Evolutionary conservation across 495 filamentous ascomycete species (phyloP), one percentile per base, ranked within the genome.

Genomic region (Hypoxylon lienhwacheense): DNA sequence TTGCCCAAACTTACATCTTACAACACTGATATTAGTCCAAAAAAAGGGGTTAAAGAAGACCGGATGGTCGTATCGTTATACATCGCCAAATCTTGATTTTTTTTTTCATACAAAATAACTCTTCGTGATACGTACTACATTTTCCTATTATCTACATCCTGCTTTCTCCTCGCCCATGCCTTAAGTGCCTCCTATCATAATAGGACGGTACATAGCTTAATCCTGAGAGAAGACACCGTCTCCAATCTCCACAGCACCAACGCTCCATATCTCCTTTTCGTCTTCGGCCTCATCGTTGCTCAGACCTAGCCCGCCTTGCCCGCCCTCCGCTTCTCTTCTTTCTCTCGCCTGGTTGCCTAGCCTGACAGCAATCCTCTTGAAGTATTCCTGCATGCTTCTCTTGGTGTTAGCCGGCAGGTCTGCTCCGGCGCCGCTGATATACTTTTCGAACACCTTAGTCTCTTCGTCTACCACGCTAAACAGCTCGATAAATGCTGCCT

Each of bases 321-420:
- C 93, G 40, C 90, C 91, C 67, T 95, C 89, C 5, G 95, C 95
- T 61, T 95, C 89, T 64, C 79, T 87, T 61, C 91, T 78, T 68
- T 97, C 93, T 54, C 89, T 78, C 0, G 90, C 89, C 67, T 96
- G 93, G 44, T 71, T 81, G 1, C 85, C 91, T 14, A 97, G 71
- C 60, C 91, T 79, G 47, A 95, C 69, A 10, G 88, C 89, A 33
- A 97, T 85, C 11, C 95, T 79, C 77, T 96, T 96, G 74, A 97
- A 97, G 73, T 98, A 98, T 63, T 98, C 93, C 34, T 85, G 81
- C 89, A 97, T 97, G 66, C 88, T 91, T 47, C 93, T 75, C 79
- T 95, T 95, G 22, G 80, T 81, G 6, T 79, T 84, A 0, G 87
- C 74, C 2, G 81, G 74, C 25, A 96, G 69, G 0, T 81, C 82